Evolutionary conservation across 106 monocot species (phyloP), one percentile per base, ranked within the genome.

Genomic region (Acanthochlamys bracteata): DNA sequence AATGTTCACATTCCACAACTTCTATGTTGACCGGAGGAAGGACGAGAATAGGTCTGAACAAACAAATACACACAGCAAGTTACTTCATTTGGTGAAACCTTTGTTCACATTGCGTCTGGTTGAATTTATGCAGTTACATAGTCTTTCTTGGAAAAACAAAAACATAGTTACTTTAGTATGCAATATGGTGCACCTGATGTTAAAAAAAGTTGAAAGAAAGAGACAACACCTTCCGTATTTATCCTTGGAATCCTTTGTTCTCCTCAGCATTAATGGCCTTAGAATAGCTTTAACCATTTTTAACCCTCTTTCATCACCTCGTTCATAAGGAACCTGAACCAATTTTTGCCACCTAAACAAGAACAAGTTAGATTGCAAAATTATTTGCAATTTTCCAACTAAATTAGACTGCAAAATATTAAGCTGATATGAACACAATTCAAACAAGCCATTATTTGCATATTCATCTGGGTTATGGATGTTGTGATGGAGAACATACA

Each of bases 261-360:
- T 87, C 69, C 95, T 85, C 61, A 96, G 59, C 95, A 96, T 96
- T 71, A 96, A 88, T 56, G 84, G 80, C 75, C 45, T 87, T 69
- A 96, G 73, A 53, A 96, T 82, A 55, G 86, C 80, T 54, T 96
- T 87, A 46, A 91, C 84, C 25, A 90, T 61, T 69, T 85, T 84
- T 58, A 96, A 68, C 19, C 90, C 90, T 26, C 84, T 76, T 76
- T 84, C 80, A 76, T 96, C 82, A 61, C 95, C 95, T 65, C 83
- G 82, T 68, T 96, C 90, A 56, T 84, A 88, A 51, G 95, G 95
- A 57, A 85, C 90, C 78, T 91, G 95, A 64, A 96, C 74, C n/a
- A 90, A 84, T 71, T 91, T 96, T 69, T 91, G 47, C 95, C 95
- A 91, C 82, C 95, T 96, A 57, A 23, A 74, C 22, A 14, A 12